phyloP scores from a whole-genome alignment of 2,329 filamentous ascomycete species.

The Tolypocladium album region DNA sequence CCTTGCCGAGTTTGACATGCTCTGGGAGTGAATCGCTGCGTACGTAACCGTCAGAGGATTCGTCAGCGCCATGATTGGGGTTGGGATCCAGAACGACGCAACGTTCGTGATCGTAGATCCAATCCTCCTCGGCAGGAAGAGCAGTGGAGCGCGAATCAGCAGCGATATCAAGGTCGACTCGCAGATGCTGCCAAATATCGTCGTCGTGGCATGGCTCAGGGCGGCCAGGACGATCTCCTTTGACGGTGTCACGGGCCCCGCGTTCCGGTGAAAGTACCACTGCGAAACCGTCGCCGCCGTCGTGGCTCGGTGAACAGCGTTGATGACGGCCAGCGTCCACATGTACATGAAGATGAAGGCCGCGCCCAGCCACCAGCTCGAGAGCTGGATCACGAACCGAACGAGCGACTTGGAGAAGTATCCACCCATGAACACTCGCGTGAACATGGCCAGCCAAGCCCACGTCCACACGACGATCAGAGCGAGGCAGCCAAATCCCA shows the following conservation, averaged over 20 bases:
- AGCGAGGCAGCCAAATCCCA: conserved; percentile 71
- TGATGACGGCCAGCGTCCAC: conserved; percentile 83
- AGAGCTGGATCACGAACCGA: conserved; percentile 70
- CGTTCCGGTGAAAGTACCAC: conserved; percentile 96
- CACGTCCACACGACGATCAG: conserved; percentile 84
- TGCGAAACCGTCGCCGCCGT: conserved; percentile 94
- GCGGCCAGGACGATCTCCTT: conserved; percentile 75
- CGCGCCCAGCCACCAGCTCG: conserved; percentile 90
- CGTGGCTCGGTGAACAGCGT: conserved; percentile 79
- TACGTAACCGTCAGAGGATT: conserved; percentile 91
- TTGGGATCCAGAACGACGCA: conserved; percentile 72
- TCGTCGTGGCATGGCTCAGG: conserved; percentile 68
- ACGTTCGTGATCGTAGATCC: conserved; percentile 57
- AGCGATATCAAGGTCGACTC: conserved; percentile 75
- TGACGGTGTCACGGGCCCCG: conserved; percentile 65
- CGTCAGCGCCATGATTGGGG: conserved; percentile 73
- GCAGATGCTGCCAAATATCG: conserved; percentile 86
- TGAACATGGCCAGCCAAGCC: conserved; percentile 96
- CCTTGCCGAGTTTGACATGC: conserved; percentile 65
- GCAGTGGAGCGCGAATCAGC: conserved; percentile 71
- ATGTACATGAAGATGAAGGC: conserved; percentile 92
- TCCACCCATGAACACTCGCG: conserved; percentile 86
- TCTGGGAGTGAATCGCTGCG: conserved; percentile 83
- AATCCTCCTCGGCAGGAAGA: conserved; percentile 67
- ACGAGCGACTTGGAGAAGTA: conserved; percentile 56